phyloP scores from a whole-genome alignment of 495 filamentous ascomycete species.

The Penicillium waksmanii region DNA sequence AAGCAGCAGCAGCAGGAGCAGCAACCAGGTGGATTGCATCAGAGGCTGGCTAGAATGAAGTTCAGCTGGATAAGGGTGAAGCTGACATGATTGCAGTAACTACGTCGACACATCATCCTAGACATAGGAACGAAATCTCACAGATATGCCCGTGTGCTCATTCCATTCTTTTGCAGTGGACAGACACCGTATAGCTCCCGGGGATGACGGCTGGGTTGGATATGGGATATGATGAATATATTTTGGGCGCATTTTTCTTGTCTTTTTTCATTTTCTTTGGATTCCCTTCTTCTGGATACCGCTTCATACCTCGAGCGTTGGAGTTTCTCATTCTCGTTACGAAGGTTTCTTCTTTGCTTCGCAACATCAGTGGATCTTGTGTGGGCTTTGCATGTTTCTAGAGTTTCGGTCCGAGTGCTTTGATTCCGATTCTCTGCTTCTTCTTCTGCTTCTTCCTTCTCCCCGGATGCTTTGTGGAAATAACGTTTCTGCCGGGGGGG shows the following conservation, averaged over 20 bases:
- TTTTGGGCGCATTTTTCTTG: slow-evolving; percentile 11
- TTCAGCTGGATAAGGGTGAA: background rate
- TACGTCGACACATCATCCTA: slow-evolving; percentile 49
- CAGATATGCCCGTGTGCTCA: background rate
- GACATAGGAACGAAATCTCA: slow-evolving; percentile 18
- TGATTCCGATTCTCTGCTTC: background rate
- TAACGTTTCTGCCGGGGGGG: background rate
- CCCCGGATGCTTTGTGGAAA: background rate
- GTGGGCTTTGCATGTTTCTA: slow-evolving; percentile 12
- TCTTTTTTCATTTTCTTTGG: background rate
- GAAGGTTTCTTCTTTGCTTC: slow-evolving; percentile 10
- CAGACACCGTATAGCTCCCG: background rate
- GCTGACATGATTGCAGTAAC: slow-evolving; percentile 38
- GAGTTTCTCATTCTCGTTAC: slow-evolving; percentile 27
- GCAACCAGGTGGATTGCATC: background rate
- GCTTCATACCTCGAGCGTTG: slow-evolving; percentile 26
- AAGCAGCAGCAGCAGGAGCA: slow-evolving; percentile 22
- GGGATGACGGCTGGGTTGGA: background rate
- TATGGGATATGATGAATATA: slow-evolving; percentile 10
- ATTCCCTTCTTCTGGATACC: slow-evolving; percentile 5
- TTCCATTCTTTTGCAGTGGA: slow-evolving; percentile 1
- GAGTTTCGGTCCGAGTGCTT: slow-evolving; percentile 12
- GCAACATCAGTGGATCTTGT: slow-evolving; percentile 10
- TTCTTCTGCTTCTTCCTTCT: background rate
- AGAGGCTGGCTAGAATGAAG: background rate